Percentiles rank a stretch among this genome's conserved stretches.
phyloP scores from a whole-genome alignment of 2,329 filamentous ascomycete genomes.

The Aspergillus ibericus region DNA sequence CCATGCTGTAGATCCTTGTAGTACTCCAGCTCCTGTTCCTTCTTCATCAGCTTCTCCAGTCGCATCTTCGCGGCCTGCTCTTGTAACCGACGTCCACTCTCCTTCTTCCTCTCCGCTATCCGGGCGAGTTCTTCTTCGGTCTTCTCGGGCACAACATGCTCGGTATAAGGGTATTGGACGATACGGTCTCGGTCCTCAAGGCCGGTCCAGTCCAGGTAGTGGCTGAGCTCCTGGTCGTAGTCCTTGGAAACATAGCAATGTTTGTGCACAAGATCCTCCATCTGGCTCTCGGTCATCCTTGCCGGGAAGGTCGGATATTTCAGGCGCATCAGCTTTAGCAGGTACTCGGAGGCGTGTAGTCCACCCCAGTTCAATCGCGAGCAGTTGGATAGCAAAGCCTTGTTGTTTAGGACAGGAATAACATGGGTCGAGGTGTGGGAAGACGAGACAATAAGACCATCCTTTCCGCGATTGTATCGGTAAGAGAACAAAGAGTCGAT shows the following conservation, averaged over 20 bases:
- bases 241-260: constrained; percentile 87
- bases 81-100: constrained; percentile 85
- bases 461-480: constrained; percentile 82
- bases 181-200: constrained; percentile 86
- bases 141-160: constrained; percentile 87
- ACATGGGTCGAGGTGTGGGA: constrained; percentile 93
- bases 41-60: constrained; percentile 88
- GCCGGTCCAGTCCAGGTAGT: constrained; percentile 85
- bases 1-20: constrained; percentile 79
- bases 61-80: constrained; percentile 98
- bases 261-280: constrained; percentile 80
- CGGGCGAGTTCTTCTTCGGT: constrained; percentile 88
- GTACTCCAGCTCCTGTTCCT: constrained; percentile 93
- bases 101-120: constrained; percentile 91
- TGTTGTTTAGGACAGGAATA: constrained; percentile 86
- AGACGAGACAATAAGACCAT: constrained; percentile 85
- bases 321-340: constrained; percentile 81
- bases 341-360: constrained; percentile 83
- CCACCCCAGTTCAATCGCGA: constrained; percentile 94
- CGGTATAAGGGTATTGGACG: constrained; percentile 89
- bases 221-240: constrained; percentile 74
- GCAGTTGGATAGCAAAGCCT: constrained; percentile 79
- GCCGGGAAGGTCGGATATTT: constrained; percentile 90
- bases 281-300: constrained; percentile 81
- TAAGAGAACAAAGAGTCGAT: constrained; percentile 98